These are phyloP conservation scores for Boletellus emodensis DNA, from an alignment of 768 basidiomycete genomes.

Conservation along the genomic window DNA sequence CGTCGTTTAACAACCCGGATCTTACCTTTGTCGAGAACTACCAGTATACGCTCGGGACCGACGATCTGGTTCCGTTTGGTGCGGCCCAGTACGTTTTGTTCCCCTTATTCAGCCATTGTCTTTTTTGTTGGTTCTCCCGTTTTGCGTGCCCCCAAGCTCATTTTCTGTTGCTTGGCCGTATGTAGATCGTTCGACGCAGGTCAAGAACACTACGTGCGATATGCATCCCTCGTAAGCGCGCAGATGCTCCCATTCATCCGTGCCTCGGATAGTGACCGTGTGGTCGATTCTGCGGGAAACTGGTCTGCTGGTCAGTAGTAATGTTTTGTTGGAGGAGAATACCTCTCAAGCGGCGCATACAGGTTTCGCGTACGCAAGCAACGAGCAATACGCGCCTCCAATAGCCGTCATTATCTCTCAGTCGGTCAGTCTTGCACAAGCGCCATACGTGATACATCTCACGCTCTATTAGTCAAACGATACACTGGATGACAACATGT, in stretches of 20 bases:
- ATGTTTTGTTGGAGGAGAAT: neutral
- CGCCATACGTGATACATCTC: neutral
- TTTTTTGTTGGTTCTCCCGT: conserved; percentile 33
- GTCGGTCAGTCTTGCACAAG: conserved; percentile 34
- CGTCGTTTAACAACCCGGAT: conserved; percentile 37
- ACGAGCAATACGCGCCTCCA: conserved; percentile 30
- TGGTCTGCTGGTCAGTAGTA: conserved; percentile 53
- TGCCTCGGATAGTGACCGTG: conserved; percentile 46
- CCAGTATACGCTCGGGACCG: conserved; percentile 50
- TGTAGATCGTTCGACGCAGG: conserved; percentile 51
- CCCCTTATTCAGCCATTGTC: no score
- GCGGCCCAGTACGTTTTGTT: conserved; percentile 56
- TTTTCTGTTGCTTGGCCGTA: neutral
- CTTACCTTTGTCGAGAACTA: conserved; percentile 54
- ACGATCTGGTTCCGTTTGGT: conserved; percentile 63
- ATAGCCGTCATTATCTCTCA: conserved; percentile 52
- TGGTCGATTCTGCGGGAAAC: conserved; percentile 61
- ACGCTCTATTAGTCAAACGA: conserved; percentile 43
- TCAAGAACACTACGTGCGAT: conserved; percentile 45
- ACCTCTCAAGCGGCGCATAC: neutral
- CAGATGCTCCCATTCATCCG: conserved; percentile 49
- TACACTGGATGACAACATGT: conserved; percentile 62
- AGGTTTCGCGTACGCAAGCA: conserved; percentile 48
- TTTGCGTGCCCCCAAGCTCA: conserved; percentile 23
- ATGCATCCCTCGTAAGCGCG: conserved; percentile 41